phyloP scores from a whole-genome alignment of 2,329 filamentous ascomycete genomes.

The Sporothrix pallida region DNA sequence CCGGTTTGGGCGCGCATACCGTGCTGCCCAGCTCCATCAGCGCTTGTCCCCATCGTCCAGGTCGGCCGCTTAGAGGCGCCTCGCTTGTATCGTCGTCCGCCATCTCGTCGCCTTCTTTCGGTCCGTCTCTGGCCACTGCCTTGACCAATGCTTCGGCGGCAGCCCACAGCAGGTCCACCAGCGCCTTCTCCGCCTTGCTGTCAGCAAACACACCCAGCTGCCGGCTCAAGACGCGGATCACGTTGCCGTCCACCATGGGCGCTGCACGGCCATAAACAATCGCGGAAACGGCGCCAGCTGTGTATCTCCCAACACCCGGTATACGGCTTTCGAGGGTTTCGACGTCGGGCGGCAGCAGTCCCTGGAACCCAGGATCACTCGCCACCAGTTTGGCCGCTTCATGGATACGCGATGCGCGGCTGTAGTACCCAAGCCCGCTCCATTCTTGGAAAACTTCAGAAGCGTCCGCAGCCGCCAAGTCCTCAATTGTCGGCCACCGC shows the following conservation, averaged over 20 bases:
- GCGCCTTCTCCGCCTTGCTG: constrained; percentile 60
- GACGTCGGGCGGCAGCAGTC: constrained; percentile 56
- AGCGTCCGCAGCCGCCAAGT: constrained; percentile 58
- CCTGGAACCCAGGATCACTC: constrained; percentile 48
- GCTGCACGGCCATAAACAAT: constrained; percentile 66
- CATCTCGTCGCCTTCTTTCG: constrained; percentile 36
- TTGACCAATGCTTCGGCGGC: constrained; percentile 62
- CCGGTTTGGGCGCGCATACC: constrained; percentile 64
- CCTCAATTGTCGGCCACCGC: constrained; percentile 64
- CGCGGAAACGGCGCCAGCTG: constrained; percentile 65
- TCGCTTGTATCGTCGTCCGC: constrained; percentile 32
- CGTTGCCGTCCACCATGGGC: constrained; percentile 69
- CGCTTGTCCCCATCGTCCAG: constrained; percentile 67
- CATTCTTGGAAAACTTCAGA: constrained; percentile 65
- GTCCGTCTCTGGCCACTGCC: constrained; percentile 52
- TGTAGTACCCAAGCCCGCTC: constrained; percentile 69
- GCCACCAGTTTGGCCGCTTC: constrained; percentile 61
- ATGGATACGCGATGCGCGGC: constrained; percentile 65
- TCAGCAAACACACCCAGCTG: constrained; percentile 64
- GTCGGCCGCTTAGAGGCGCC: constrained; percentile 52
- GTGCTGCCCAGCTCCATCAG: constrained; percentile 71
- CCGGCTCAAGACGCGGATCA: constrained; percentile 64
- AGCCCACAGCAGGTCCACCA: constrained; percentile 62
- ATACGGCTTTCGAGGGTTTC: constrained; percentile 57
- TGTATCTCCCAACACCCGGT: constrained; percentile 67